phyloP scores from a whole-genome alignment of 805 yeast genomes.

The Cyberlindnera bimundalis region DNA sequence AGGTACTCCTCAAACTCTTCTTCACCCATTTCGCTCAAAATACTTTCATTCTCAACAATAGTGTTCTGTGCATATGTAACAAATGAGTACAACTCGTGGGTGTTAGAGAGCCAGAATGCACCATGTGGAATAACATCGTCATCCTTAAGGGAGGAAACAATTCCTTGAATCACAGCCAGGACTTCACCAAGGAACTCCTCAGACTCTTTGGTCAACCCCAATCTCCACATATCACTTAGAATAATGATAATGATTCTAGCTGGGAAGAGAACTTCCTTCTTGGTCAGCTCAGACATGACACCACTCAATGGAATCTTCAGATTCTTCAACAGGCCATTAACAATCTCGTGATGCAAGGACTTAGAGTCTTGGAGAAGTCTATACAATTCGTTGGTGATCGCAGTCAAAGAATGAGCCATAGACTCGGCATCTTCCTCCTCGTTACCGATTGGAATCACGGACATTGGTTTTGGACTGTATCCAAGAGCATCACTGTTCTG shows the following conservation, averaged over 20 bases:
- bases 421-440: slow-evolving; percentile 45
- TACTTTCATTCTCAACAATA: slow-evolving; percentile 78
- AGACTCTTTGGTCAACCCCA: slow-evolving; percentile 88
- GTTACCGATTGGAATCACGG: slow-evolving; percentile 55
- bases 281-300: slow-evolving; percentile 75
- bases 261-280: slow-evolving; percentile 93
- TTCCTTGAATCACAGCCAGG: slow-evolving; percentile 78
- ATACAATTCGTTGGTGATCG: slow-evolving; percentile 73
- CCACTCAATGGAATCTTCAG: slow-evolving; percentile 83
- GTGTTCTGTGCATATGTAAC: slow-evolving; percentile 91
- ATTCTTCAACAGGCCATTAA: slow-evolving; percentile 81
- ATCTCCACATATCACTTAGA: slow-evolving; percentile 96
- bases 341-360: slow-evolving; percentile 74
- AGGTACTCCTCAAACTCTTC: slow-evolving; percentile 88
- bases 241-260: slow-evolving; percentile 91
- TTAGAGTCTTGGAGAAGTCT: slow-evolving; percentile 67
- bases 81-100: slow-evolving; percentile 92
- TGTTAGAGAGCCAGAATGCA: slow-evolving; percentile 96
- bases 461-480: slow-evolving; percentile 49
- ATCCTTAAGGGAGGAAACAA: slow-evolving; percentile 75
- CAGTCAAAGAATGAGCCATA: slow-evolving; percentile 49
- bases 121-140: slow-evolving; percentile 88
- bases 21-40: slow-evolving; percentile 81
- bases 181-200: slow-evolving; percentile 90
- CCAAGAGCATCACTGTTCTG: slow-evolving; percentile 32